Conservation (phyloP, 2,329 filamentous ascomycete genomes). For the Ustilaginoidea virens region DNA sequence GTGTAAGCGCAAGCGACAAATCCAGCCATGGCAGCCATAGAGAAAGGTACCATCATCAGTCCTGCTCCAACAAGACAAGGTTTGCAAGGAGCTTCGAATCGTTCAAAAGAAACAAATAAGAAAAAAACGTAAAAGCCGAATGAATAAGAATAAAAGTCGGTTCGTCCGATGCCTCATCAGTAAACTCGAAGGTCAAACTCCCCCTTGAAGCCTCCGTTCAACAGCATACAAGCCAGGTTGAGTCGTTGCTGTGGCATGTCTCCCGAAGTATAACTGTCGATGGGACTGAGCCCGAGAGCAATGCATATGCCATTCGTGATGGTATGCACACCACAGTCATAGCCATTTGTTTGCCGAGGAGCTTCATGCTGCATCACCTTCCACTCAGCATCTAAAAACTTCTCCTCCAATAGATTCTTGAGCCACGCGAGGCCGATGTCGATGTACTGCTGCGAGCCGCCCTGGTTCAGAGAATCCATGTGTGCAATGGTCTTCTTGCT, state of each 20-base stretch:
- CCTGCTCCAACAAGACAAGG: too few species aligned
- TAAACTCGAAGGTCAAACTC: slow-evolving; percentile 36
- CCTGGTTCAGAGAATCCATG: slow-evolving; percentile 46
- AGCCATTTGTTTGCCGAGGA: slow-evolving; percentile 46
- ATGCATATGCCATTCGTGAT: slow-evolving; percentile 57
- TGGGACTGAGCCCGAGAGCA: slow-evolving; percentile 35
- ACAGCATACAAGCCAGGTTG: slow-evolving; percentile 46
- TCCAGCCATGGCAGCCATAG: background rate
- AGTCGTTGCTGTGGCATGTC: slow-evolving; percentile 46
- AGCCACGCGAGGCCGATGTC: slow-evolving; percentile 37
- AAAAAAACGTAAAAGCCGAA: too few species aligned
- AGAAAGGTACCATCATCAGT: too few species aligned
- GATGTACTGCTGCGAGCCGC: slow-evolving; percentile 24
- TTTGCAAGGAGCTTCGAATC: too few species aligned
- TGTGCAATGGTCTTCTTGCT: slow-evolving; percentile 45
- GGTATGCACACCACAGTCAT: slow-evolving; percentile 66
- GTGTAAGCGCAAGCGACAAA: too few species aligned
- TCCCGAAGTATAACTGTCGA: slow-evolving; percentile 28
- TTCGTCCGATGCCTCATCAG: slow-evolving; percentile 7
- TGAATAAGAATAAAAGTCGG: too few species aligned
- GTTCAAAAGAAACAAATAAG: background rate
- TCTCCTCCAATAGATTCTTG: slow-evolving; percentile 34
- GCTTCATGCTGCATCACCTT: slow-evolving; percentile 30
- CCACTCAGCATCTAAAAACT: slow-evolving; percentile 46
- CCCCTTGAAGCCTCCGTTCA: slow-evolving; percentile 50